Conservation (phyloP, 2,329 filamentous ascomycete species). For the Xylariaceae sp. region DNA sequence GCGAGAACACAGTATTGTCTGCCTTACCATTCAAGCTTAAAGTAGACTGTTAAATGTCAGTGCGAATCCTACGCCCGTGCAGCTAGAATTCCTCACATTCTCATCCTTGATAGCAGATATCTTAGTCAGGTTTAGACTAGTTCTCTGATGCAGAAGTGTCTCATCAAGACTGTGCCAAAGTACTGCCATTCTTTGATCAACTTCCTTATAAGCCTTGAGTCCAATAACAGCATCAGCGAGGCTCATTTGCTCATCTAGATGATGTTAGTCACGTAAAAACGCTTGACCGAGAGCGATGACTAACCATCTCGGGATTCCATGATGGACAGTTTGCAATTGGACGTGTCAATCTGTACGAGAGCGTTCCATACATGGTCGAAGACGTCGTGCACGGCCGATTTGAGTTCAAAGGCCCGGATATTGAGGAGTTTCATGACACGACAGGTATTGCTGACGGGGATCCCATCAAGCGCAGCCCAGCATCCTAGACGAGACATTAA, state of each 20-base stretch:
- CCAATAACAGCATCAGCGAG: slow-evolving; percentile 53
- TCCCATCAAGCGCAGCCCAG: slow-evolving; percentile 53
- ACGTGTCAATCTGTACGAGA: slow-evolving; percentile 59
- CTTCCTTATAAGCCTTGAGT: slow-evolving; percentile 56
- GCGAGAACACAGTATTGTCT: slow-evolving; percentile 43
- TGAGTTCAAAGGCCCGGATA: slow-evolving; percentile 61
- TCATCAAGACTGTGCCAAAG: slow-evolving; percentile 61
- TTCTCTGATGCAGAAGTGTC: slow-evolving; percentile 58
- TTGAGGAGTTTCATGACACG: slow-evolving; percentile 63
- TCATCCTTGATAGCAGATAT: slow-evolving; percentile 40
- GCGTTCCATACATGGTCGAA: slow-evolving; percentile 68
- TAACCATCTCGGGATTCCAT: slow-evolving; percentile 48
- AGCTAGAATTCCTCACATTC: slow-evolving; percentile 33
- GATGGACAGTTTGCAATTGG: slow-evolving; percentile 54
- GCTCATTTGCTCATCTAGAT: slow-evolving; percentile 47
- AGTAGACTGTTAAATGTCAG: slow-evolving; percentile 35
- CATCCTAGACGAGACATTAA: slow-evolving; percentile 42
- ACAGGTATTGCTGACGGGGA: slow-evolving; percentile 59
- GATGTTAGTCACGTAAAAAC: slow-evolving; percentile 17
- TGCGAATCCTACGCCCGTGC: neutral
- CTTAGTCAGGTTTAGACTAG: slow-evolving; percentile 37
- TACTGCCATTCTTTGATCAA: slow-evolving; percentile 55
- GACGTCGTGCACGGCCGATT: slow-evolving; percentile 60
- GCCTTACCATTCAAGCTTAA: slow-evolving; percentile 42
- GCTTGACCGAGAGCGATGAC: neutral